Base-by-base conservation (phyloP, 495 filamentous ascomycete species). In the Tricharina praecox region DNA sequence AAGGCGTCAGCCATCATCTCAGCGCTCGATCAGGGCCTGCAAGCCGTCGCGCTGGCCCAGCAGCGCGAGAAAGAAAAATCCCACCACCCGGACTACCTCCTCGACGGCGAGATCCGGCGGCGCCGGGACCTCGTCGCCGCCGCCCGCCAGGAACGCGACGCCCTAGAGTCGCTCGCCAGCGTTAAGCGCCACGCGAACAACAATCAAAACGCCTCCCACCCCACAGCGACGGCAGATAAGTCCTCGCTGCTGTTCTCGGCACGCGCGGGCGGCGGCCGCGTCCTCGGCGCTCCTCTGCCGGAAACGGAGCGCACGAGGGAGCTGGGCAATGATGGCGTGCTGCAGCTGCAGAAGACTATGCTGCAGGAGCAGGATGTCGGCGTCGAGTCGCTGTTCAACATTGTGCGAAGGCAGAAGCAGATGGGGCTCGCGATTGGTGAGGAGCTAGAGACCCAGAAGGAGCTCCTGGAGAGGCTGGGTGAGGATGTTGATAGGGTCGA, bases 241-340 rank as follows among this genome's bases (percentile, higher is more conserved):
- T 64, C 67, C 21, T 68, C 65, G n/a, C 61, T 82, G 34, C 61
- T 82, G 34, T 72, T 73, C 50, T 53, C 38, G 53, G 51, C 11
- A 49, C 33, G 32, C 16, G 33, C 40, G 49, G 32, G n/a, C 48
- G 47, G 36, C 58, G 58, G 73, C 4, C 75, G 84, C 3, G 82
- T 94, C 3, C 68, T 96, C 4, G 92, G 92, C 0, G 78, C 68
- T 1, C 76, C 77, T 9, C 56, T 77, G 19, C 78, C 79, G 37
- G 90, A 99, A 64, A 96, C 84, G 34, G 82, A 85, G 49, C 69
- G 72, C 48, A 96, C 90, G 37, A 67, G 88, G 32, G 86, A 93
- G 66, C 65, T 90, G 48, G 90, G 94, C 59, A 99, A 99, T 57
- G 66, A 75, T 24, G 90, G 87, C 0, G 81, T 99, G 33, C 50